phyloP scores from a whole-genome alignment of 192 early-diverging fungal genomes.

The Funneliformis geosporum region DNA sequence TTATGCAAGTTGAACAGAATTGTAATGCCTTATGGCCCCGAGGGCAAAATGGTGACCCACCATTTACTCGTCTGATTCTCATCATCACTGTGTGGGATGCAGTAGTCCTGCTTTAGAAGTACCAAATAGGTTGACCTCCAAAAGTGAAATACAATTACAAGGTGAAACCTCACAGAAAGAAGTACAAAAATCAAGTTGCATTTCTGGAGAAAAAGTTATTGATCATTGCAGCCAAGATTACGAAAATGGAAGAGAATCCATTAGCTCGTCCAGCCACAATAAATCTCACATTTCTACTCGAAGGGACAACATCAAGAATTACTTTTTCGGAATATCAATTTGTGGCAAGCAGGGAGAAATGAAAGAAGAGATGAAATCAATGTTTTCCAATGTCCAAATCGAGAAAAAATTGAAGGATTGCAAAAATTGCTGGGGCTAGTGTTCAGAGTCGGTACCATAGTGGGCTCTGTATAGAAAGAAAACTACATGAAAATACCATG shows the following conservation, averaged over 20 bases:
- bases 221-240: not conserved
- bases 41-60: not conserved
- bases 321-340: too few species aligned
- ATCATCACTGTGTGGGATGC: not conserved
- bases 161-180: not conserved
- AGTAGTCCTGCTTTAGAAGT: not conserved
- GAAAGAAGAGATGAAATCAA: too few species aligned
- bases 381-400: too few species aligned
- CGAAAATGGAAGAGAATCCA: not conserved
- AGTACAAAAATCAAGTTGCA: not conserved
- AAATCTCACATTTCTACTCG: not conserved
- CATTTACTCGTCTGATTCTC: not conserved
- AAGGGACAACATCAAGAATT: too few species aligned
- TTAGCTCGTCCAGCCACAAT: not conserved
- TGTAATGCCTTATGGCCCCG: not conserved
- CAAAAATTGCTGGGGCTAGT: not conserved
- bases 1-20: not conserved
- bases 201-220: not conserved
- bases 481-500: not conserved
- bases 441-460: not conserved
- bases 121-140: not conserved
- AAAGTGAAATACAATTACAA: slow-evolving; percentile 8
- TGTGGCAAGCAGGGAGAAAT: too few species aligned
- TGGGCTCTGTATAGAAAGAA: not conserved
- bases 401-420: not conserved